Conservation (phyloP, 495 filamentous ascomycete genomes). For the Thozetella sp. region DNA sequence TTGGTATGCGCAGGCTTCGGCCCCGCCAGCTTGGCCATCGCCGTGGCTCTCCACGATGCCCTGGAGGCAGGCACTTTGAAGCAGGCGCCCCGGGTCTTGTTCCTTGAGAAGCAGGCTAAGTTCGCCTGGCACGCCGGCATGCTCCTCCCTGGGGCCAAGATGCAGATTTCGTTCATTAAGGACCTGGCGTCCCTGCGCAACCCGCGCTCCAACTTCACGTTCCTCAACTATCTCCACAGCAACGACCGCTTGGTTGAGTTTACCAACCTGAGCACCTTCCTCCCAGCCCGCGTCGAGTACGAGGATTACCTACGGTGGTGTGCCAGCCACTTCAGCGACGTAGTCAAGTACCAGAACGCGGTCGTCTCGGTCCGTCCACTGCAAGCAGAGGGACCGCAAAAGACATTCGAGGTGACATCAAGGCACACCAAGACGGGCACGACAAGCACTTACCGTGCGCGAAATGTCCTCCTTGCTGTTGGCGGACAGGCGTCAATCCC, state of each 20-base stretch:
- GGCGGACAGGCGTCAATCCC: slow-evolving; percentile 84
- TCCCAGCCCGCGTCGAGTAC: slow-evolving; percentile 85
- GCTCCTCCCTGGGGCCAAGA: slow-evolving; percentile 88
- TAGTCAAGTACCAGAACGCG: slow-evolving; percentile 78
- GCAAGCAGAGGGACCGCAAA: slow-evolving; percentile 42
- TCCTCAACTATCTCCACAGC: slow-evolving; percentile 87
- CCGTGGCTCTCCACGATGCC: slow-evolving; percentile 81
- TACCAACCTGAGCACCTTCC: slow-evolving; percentile 86
- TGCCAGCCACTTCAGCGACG: slow-evolving; percentile 74
- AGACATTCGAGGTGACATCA: slow-evolving; percentile 48
- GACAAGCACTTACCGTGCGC: slow-evolving; percentile 46
- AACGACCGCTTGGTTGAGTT: slow-evolving; percentile 83
- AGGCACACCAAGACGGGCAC: slow-evolving; percentile 34
- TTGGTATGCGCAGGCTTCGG: slow-evolving; percentile 92
- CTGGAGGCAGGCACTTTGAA: slow-evolving; percentile 40
- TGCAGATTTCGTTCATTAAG: slow-evolving; percentile 99
- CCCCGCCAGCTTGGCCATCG: slow-evolving; percentile 90
- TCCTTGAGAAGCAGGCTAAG: slow-evolving; percentile 79
- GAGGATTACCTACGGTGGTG: slow-evolving; percentile 97
- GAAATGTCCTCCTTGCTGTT: slow-evolving; percentile 83
- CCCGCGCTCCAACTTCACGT: slow-evolving; percentile 90
- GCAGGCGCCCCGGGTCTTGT: slow-evolving; percentile 68
- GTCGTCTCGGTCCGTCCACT: slow-evolving; percentile 63
- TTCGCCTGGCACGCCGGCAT: slow-evolving; percentile 96
- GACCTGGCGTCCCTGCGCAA: slow-evolving; percentile 89